Evolutionary conservation across 2,329 filamentous ascomycete species (phyloP), one percentile per base, ranked within the genome.

Genomic region (Aspergillus viridinutans): DNA sequence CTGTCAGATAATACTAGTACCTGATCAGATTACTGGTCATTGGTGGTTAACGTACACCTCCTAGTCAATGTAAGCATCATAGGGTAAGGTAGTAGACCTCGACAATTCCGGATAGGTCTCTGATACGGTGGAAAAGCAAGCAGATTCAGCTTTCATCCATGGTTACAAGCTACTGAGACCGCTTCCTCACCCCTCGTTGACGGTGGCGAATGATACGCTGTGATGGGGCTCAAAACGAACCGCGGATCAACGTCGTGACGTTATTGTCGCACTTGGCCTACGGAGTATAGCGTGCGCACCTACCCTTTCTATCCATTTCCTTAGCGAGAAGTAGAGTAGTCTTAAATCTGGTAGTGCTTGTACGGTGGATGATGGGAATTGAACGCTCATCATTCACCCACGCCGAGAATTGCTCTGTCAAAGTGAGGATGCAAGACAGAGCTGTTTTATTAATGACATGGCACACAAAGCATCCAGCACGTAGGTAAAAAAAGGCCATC

Each of bases 101-200:
- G 32, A 35, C 12, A 17, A 17, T 35, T 14, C 32, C 32, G 14
- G 32, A 17, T 3, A 35, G 14, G 3, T 23, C 20, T 23, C n/a
- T 45, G 20, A 45, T 45, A 20, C 42, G 42, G 26, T 49, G 42
- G 23, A 35, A 52, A 53, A 52, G 28, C 17, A 32, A 53, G 10
- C 35, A 52, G 50, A 29, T 32, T 51, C 35, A 35, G 23, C 38
- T 32, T 12, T 32, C 23, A 50, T 49, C 58, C 59, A 55, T 60
- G 55, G 57, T 43, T 60, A 49, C 26, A 54, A 55, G 55, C 55
- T 58, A 32, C 29, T 53, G 56, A 25, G 49, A 40, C 42, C 49
- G 32, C 28, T 29, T 29, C 28, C 28, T 29, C 28, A 10, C 28
- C 28, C 28, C 48, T 55, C 52, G 29, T 49, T 43, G 42, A 45